Conservation (phyloP, 1,284 basidiomycete genomes). For the Ceratobasidium sp. region DNA sequence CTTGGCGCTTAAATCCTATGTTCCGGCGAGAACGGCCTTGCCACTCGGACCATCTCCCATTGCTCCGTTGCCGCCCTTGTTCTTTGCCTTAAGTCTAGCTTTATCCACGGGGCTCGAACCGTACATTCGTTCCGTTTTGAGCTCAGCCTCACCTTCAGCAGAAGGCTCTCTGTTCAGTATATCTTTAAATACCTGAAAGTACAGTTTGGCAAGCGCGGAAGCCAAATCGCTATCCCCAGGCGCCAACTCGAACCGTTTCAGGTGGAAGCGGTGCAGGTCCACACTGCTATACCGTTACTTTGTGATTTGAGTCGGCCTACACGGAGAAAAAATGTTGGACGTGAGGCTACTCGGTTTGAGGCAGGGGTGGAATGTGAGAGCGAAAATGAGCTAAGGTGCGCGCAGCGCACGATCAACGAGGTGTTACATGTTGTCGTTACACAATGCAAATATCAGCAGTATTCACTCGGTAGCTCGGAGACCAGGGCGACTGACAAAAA, state of each 20-base stretch:
- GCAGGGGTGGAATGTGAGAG: no score
- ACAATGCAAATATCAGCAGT: no score
- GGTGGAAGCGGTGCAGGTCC: no score
- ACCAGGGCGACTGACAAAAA: no score
- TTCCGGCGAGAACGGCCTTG: constrained; percentile 73
- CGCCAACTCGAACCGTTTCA: constrained; percentile 92
- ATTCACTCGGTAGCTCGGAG: no score
- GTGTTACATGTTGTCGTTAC: no score
- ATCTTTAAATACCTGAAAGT: constrained; percentile 96
- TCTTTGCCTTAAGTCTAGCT: constrained; percentile 57
- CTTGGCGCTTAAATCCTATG: constrained; percentile 86
- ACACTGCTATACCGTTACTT: constrained; percentile 93
- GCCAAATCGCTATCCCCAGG: constrained; percentile 81
- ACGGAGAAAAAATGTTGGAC: no score
- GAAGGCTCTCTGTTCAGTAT: constrained; percentile 65
- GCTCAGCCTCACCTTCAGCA: constrained; percentile 58
- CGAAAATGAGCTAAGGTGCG: no score
- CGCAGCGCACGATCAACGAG: no score
- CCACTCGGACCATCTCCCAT: constrained; percentile 61
- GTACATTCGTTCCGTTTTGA: constrained; percentile 53
- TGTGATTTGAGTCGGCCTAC: constrained; percentile 63
- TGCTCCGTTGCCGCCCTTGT: no score
- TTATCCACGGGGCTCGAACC: constrained; percentile 56
- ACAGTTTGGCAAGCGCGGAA: constrained; percentile 87
- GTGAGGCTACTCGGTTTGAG: no score